phyloP scores from a whole-genome alignment of 257 asterid species.

The Forsythia viridissima region DNA sequence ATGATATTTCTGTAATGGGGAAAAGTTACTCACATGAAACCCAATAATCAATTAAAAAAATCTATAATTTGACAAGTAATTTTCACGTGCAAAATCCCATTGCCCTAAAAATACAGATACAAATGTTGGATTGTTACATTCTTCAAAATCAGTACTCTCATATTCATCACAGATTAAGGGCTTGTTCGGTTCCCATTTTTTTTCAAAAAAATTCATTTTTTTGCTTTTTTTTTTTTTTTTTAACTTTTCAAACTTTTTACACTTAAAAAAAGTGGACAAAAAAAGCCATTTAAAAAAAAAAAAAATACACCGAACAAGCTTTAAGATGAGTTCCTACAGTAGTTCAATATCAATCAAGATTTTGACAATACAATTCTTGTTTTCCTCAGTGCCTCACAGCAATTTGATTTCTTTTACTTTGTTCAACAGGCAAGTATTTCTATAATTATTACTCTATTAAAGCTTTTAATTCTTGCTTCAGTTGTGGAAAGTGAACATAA shows the following conservation, averaged over 20 bases:
- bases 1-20: not conserved
- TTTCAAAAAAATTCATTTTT: no score
- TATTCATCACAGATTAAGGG: not conserved
- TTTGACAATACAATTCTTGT: not conserved
- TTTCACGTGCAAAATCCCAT: not conserved
- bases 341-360: not conserved
- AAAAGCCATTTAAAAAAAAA: no score
- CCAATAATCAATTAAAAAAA: not conserved
- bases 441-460: not conserved
- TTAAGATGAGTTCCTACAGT: not conserved
- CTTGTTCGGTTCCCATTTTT: no score
- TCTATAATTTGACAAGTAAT: not conserved
- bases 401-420: not conserved
- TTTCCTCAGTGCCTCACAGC: not conserved
- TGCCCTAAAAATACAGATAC: not conserved
- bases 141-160: not conserved
- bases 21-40: not conserved
- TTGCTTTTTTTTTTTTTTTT: no score
- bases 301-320: no score
- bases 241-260: no score
- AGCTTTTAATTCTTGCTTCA: no score
- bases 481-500: no score
- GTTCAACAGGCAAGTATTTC: not conserved
- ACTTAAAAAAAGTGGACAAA: no score
- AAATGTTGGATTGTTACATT: not conserved